Evolutionary conservation across 495 filamentous ascomycete genomes (phyloP).

Genomic region (Zalerion maritima): DNA sequence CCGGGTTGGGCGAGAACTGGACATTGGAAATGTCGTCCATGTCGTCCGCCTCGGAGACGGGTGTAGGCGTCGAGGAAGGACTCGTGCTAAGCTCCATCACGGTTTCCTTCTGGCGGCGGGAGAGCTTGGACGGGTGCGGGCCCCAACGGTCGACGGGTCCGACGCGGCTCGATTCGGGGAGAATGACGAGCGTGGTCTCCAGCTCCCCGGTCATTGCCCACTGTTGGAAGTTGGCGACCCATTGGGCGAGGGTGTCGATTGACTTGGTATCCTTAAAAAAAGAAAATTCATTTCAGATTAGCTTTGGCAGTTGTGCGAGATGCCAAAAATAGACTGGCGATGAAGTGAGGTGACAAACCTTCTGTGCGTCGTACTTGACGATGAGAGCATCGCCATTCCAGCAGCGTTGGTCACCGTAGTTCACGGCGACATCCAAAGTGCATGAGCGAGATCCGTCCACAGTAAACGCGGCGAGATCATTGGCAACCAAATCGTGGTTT

Average conservation of each 20-base stretch:
- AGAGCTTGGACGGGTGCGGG: conserved; percentile 18
- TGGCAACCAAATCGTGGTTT: conserved; percentile 18
- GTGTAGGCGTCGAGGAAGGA: not conserved
- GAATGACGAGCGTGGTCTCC: conserved; percentile 29
- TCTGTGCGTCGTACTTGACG: conserved; percentile 25
- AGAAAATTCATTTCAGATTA: not conserved
- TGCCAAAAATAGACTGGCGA: no score
- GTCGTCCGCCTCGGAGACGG: conserved; percentile 7
- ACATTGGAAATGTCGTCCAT: conserved; percentile 2
- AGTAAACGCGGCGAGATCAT: conserved; percentile 15
- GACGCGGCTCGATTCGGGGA: conserved; percentile 23
- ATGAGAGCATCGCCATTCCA: conserved; percentile 30
- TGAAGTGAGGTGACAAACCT: conserved; percentile 14
- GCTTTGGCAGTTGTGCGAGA: not conserved
- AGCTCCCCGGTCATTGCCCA: conserved; percentile 23
- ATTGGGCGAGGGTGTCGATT: conserved; percentile 13
- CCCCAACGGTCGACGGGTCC: conserved; percentile 20
- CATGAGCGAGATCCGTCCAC: conserved; percentile 13
- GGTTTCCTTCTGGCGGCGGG: conserved; percentile 21
- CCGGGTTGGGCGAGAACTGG: conserved; percentile 8
- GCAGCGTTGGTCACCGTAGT: conserved; percentile 27
- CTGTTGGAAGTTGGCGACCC: conserved; percentile 20
- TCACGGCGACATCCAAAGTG: conserved; percentile 22
- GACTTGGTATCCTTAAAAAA: conserved; percentile 11
- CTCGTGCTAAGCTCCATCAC: conserved; percentile 10